A percentile compares a stretch with the other conserved stretches of the same genome.
These are phyloP conservation scores for Biscogniauxia mediterranea DNA, from an alignment of 2,329 filamentous ascomycete species.

Conservation along the genomic window DNA sequence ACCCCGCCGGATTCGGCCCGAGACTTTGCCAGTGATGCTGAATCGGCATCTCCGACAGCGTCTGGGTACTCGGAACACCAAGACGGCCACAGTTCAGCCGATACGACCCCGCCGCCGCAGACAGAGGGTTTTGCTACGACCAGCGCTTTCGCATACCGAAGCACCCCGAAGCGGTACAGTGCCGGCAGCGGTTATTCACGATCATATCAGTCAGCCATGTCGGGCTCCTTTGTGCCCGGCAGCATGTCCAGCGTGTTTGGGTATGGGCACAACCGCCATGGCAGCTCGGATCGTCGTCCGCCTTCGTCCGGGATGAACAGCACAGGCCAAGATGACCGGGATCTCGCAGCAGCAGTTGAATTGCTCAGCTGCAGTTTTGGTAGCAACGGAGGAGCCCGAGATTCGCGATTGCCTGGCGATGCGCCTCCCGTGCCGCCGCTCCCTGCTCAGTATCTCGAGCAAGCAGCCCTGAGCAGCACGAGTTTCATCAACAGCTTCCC, in stretches of 20 bases:
- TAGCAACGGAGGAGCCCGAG: conserved; percentile 66
- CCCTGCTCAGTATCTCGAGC: conserved; percentile 74
- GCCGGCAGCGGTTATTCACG: conserved; percentile 62
- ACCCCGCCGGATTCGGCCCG: conserved; percentile 65
- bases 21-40: conserved; percentile 73
- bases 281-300: conserved; percentile 73
- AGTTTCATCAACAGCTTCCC: conserved; percentile 65
- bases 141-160: conserved; percentile 46
- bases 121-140: conserved; percentile 60
- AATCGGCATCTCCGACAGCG: conserved; percentile 76
- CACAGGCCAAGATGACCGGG: conserved; percentile 78
- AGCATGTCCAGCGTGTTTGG: conserved; percentile 51
- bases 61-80: conserved; percentile 78
- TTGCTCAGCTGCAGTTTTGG: conserved; percentile 88
- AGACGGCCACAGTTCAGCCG: conserved; percentile 77
- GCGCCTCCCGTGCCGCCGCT: conserved; percentile 86
- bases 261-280: conserved; percentile 64
- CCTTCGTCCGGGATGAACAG: conserved; percentile 74
- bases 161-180: conserved; percentile 57
- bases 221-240: conserved; percentile 49
- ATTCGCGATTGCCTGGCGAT: conserved; percentile 64
- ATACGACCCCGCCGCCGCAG: conserved; percentile 88
- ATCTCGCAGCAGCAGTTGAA: conserved; percentile 86
- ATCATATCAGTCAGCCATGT: conserved; percentile 75
- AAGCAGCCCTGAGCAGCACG: conserved; percentile 56